These are phyloP conservation scores for Plantago major DNA, from an alignment of 257 asterid genomes.

Conservation along the genomic window DNA sequence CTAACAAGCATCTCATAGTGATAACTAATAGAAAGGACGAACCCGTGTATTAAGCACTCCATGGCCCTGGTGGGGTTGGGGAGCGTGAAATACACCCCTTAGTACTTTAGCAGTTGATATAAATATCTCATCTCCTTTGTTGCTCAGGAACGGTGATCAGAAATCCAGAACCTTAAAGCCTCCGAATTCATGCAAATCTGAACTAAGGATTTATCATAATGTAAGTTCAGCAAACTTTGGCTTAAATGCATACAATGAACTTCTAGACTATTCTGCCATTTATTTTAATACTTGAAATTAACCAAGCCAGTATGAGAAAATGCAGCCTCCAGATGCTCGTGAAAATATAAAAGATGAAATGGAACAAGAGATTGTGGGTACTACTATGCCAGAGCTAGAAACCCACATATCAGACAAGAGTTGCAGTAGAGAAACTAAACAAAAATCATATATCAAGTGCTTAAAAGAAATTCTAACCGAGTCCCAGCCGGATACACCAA, in stretches of 20 bases:
- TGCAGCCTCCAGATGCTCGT: constrained; percentile 17
- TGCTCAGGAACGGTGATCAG: constrained; percentile 28
- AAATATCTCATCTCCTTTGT: background rate
- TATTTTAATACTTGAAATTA: background rate
- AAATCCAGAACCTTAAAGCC: constrained; percentile 30
- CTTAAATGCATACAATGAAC: background rate
- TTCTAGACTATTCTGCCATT: too few species aligned
- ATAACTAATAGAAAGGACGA: too few species aligned
- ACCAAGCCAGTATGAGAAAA: constrained; percentile 33
- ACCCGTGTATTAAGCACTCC: too few species aligned
- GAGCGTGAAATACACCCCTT: too few species aligned
- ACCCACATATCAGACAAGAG: constrained; percentile 22
- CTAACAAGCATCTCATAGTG: too few species aligned
- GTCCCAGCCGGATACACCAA: constrained; percentile 51
- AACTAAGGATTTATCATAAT: constrained; percentile 19
- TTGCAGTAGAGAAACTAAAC: constrained; percentile 19
- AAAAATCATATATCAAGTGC: constrained; percentile 44
- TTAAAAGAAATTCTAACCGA: constrained; percentile 79
- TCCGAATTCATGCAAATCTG: constrained; percentile 19
- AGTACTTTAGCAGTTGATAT: background rate
- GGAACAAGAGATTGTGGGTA: constrained; percentile 1
- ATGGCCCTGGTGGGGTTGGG: too few species aligned
- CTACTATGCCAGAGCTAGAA: constrained; percentile 2
- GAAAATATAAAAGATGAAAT: constrained; percentile 20
- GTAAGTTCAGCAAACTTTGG: constrained; percentile 29